Conservation (phyloP, 202 grass and related monocot genomes). For the Zizania palustris region DNA sequence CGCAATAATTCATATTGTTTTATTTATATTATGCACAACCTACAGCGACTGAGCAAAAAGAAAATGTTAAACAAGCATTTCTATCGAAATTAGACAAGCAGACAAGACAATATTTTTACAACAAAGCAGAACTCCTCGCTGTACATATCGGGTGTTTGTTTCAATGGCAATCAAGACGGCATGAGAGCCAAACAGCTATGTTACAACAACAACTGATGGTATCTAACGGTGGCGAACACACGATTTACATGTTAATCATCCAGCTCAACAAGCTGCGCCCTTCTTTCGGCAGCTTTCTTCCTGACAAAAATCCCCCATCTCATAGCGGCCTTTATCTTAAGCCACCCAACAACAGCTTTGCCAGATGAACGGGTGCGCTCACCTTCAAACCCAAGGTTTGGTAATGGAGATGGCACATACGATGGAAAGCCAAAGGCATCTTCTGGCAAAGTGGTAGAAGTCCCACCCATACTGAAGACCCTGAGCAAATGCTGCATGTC, state of each 20-base stretch:
- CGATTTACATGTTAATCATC: slow-evolving; percentile 46
- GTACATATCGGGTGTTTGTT: slow-evolving; percentile 39
- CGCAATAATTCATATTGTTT: not conserved
- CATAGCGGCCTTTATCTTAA: slow-evolving; percentile 84
- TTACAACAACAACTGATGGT: slow-evolving; percentile 26
- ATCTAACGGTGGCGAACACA: slow-evolving; percentile 15
- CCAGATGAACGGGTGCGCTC: slow-evolving; percentile 56
- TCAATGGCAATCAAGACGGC: not conserved
- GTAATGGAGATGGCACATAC: slow-evolving; percentile 54
- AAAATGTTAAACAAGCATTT: slow-evolving; percentile 4
- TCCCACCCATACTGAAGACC: slow-evolving; percentile 59
- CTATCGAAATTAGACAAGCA: slow-evolving; percentile 39
- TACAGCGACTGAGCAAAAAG: not conserved
- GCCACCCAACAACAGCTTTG: slow-evolving; percentile 81
- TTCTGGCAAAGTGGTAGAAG: slow-evolving; percentile 47
- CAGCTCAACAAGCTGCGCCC: slow-evolving; percentile 66
- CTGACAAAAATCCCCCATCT: slow-evolving; percentile 78
- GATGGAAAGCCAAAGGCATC: slow-evolving; percentile 51
- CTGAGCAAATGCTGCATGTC: slow-evolving; percentile 81
- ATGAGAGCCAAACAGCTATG: slow-evolving; percentile 25
- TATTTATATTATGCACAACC: slow-evolving; percentile 41
- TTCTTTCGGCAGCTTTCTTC: slow-evolving; percentile 79
- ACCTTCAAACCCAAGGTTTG: slow-evolving; percentile 40
- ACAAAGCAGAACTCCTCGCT: slow-evolving; percentile 33
- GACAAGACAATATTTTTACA: slow-evolving; percentile 39